Conservation (phyloP, 192 early-diverging fungal genomes). For the Radiomyces spectabilis region DNA sequence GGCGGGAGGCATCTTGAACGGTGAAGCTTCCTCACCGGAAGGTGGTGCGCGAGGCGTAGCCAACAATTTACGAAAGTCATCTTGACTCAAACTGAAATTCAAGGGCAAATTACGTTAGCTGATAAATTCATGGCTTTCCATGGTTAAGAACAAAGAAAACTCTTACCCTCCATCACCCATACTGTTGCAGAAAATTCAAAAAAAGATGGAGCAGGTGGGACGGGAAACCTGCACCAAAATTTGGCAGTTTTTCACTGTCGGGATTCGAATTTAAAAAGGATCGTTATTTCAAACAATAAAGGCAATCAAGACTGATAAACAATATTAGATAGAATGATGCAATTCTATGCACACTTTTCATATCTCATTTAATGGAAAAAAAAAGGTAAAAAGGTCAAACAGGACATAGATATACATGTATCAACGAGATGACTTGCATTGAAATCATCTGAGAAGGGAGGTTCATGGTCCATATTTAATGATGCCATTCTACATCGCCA, state of each 20-base stretch:
- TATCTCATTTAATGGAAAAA: neutral
- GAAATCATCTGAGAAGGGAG: too few species aligned
- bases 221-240: neutral
- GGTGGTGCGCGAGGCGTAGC: conserved; percentile 49
- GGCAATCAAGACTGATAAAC: neutral
- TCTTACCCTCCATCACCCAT: neutral
- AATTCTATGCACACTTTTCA: too few species aligned
- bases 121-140: neutral
- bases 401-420: neutral
- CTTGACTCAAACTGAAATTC: conserved; percentile 47
- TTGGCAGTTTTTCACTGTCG: neutral
- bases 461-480: neutral
- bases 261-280: neutral
- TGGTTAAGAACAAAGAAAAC: neutral
- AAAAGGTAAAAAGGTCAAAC: neutral
- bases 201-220: neutral
- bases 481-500: neutral
- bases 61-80: conserved; percentile 69
- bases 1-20: conserved; percentile 9
- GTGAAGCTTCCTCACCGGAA: conserved; percentile 21
- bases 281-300: neutral
- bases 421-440: too few species aligned
- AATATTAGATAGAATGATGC: neutral
- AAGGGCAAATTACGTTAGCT: neutral
- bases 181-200: neutral